A percentile compares a stretch with the other conserved stretches of the same genome.
These are phyloP conservation scores for Thermothelomyces thermophilus DNA, from an alignment of 2,329 filamentous ascomycete genomes.

Conservation along the genomic window DNA sequence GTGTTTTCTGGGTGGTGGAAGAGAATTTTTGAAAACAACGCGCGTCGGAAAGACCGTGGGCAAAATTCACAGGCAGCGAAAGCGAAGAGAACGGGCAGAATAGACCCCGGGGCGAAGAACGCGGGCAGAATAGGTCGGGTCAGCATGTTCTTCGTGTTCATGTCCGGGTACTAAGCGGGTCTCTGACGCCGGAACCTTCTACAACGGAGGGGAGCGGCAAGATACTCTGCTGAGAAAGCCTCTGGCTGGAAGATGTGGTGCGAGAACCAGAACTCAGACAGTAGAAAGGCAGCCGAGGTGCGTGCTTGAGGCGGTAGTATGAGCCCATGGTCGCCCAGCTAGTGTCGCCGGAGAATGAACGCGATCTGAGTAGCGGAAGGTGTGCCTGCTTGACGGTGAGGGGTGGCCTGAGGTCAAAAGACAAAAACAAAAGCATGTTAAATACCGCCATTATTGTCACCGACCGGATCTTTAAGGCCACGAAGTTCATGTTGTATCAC, in stretches of 20 bases:
- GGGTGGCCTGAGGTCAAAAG: too few species aligned
- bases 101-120: background rate
- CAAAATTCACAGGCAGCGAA: background rate
- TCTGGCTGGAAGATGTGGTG: too few species aligned
- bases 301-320: too few species aligned
- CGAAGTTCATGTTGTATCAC: too few species aligned
- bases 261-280: background rate
- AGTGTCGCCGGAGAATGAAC: too few species aligned
- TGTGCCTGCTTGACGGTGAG: too few species aligned
- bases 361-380: too few species aligned
- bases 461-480: too few species aligned
- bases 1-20: background rate
- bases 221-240: background rate
- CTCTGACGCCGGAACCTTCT: background rate
- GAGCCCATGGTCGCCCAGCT: too few species aligned
- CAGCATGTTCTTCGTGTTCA: background rate
- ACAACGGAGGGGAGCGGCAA: background rate
- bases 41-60: background rate
- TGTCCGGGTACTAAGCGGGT: constrained; percentile 1
- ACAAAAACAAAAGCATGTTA: too few species aligned
- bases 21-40: background rate
- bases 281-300: too few species aligned
- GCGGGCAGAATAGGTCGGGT: background rate
- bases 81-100: constrained; percentile 4
- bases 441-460: too few species aligned